Percentiles rank a stretch among this genome's conserved stretches.
Conservation (phyloP, 2,329 filamentous ascomycete species). For the Sporothrix phasma region DNA sequence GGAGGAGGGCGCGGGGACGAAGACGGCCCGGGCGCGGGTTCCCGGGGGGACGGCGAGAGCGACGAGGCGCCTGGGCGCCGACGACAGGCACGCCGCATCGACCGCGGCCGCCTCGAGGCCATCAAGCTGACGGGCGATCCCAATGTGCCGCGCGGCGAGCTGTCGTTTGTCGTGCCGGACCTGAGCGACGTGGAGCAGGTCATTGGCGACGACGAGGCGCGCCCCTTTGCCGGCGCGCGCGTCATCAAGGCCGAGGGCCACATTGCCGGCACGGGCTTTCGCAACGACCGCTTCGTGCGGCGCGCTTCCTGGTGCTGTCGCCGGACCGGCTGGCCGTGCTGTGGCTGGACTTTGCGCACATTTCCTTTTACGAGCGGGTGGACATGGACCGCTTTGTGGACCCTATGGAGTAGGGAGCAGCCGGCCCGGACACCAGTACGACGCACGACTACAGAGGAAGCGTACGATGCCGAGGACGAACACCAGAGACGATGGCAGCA, state of each 20-base stretch:
- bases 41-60: slow-evolving; percentile 30
- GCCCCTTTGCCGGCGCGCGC: slow-evolving; percentile 64
- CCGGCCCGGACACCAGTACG: neutral
- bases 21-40: slow-evolving; percentile 29
- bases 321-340: slow-evolving; percentile 70
- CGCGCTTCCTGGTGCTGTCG: slow-evolving; percentile 68
- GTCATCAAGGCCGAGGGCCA: slow-evolving; percentile 52
- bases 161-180: slow-evolving; percentile 71
- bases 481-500: too few species aligned
- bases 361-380: slow-evolving; percentile 52
- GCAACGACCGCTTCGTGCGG: slow-evolving; percentile 54
- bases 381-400: slow-evolving; percentile 42
- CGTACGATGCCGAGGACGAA: too few species aligned
- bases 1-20: slow-evolving; percentile 19
- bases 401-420: neutral
- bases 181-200: slow-evolving; percentile 58
- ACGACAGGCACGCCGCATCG: slow-evolving; percentile 39
- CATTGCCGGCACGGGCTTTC: neutral
- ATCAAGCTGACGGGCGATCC: slow-evolving; percentile 89
- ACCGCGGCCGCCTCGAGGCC: slow-evolving; percentile 63
- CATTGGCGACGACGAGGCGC: slow-evolving; percentile 51
- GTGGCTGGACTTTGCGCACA: slow-evolving; percentile 57
- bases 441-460: neutral
- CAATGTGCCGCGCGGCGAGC: slow-evolving; percentile 79
- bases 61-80: slow-evolving; percentile 37